A percentile compares a stretch with the other conserved stretches of the same genome.
These are phyloP conservation scores for Spathaspora girioi DNA, from an alignment of 805 yeast species.

Conservation along the genomic window DNA sequence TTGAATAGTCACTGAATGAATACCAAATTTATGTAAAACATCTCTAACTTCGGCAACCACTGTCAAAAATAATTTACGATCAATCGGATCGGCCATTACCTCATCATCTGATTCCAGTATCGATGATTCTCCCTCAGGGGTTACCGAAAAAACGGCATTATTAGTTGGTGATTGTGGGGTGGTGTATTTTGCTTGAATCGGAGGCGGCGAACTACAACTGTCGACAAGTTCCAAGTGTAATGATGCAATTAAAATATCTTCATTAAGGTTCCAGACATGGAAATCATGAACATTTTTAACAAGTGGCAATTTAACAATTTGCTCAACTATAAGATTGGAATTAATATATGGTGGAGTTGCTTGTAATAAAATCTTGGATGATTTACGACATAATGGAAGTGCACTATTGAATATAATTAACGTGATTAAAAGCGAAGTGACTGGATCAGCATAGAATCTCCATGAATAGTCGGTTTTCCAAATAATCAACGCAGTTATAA, in stretches of 20 bases:
- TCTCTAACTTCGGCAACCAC: conserved; percentile 74
- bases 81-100: conserved; percentile 45
- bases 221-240: conserved; percentile 70
- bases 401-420: conserved; percentile 88
- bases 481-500: conserved; percentile 80
- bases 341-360: conserved; percentile 87
- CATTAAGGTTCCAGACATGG: conserved; percentile 95
- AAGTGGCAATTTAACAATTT: conserved; percentile 64
- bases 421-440: conserved; percentile 81
- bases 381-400: conserved; percentile 78
- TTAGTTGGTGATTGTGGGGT: not conserved
- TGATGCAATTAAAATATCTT: conserved; percentile 80
- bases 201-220: not conserved
- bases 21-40: conserved; percentile 77
- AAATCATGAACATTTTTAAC: conserved; percentile 89
- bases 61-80: conserved; percentile 46
- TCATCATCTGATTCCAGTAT: conserved; percentile 15
- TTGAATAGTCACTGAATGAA: conserved; percentile 92
- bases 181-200: conserved; percentile 4
- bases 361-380: conserved; percentile 84
- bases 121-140: not conserved
- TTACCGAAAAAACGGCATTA: not conserved
- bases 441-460: conserved; percentile 84
- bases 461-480: conserved; percentile 92
- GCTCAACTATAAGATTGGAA: conserved; percentile 67